Percentiles rank a stretch among this genome's conserved stretches.
Evolutionary conservation across 176 grass and related monocot species (phyloP).

Genomic region (Poa annua): DNA sequence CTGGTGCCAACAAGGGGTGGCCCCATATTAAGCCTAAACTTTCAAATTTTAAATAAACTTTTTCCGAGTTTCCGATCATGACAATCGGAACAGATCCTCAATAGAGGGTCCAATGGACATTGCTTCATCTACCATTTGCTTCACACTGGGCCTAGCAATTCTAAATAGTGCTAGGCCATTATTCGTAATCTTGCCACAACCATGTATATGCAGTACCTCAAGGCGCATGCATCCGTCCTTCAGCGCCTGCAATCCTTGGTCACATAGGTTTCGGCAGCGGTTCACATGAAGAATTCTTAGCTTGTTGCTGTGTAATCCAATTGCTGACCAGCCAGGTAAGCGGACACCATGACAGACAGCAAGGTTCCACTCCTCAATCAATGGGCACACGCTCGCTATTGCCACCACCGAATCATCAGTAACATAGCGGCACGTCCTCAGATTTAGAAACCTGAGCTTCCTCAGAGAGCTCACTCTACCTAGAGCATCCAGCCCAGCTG

Average conservation of each 20-base stretch:
- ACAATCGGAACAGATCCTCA: slow-evolving; percentile 60
- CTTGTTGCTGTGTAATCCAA: slow-evolving; percentile 61
- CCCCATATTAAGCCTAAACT: slow-evolving; percentile 33
- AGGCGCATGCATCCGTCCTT: slow-evolving; percentile 54
- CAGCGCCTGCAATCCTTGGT: slow-evolving; percentile 68
- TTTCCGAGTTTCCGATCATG: slow-evolving; percentile 29
- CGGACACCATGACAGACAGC: slow-evolving; percentile 72
- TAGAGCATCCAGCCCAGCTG: slow-evolving; percentile 55
- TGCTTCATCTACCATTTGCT: slow-evolving; percentile 58
- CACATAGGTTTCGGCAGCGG: slow-evolving; percentile 69
- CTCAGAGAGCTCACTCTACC: slow-evolving; percentile 48
- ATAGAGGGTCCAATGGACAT: slow-evolving; percentile 65
- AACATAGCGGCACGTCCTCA: slow-evolving; percentile 71
- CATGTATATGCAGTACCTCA: slow-evolving; percentile 67
- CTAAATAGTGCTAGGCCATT: slow-evolving; percentile 64
- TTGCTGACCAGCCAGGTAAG: slow-evolving; percentile 73
- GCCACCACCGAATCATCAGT: slow-evolving; percentile 57
- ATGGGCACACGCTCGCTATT: slow-evolving; percentile 74
- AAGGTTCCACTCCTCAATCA: slow-evolving; percentile 84
- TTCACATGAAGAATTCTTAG: slow-evolving; percentile 80
- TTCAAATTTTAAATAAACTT: neutral
- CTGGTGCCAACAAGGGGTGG: neutral
- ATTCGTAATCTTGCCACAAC: slow-evolving; percentile 60
- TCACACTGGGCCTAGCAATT: slow-evolving; percentile 67
- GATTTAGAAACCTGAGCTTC: slow-evolving; percentile 66